A percentile compares a stretch with the other conserved stretches of the same genome.
Evolutionary conservation across 345 rosid species (phyloP).

Genomic region (Salix koriyanagi): DNA sequence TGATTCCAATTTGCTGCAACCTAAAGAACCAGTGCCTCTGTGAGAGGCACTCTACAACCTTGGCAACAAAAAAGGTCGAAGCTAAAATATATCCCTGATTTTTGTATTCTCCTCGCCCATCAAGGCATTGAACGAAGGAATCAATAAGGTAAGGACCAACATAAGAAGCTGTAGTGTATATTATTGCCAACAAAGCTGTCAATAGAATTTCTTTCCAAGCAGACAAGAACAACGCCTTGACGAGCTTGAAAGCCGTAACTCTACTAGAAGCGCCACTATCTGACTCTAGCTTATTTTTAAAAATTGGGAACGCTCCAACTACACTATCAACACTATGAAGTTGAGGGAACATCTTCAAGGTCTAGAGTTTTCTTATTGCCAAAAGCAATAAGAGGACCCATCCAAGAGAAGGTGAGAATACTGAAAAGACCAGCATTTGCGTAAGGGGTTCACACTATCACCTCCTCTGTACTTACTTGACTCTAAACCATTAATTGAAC

Average conservation of each 20-base stretch:
- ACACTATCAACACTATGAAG: conserved; percentile 23
- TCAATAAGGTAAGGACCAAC: conserved; percentile 40
- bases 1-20: conserved; percentile 27
- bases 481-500: neutral
- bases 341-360: conserved; percentile 30
- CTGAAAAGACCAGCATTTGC: conserved; percentile 24
- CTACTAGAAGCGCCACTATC: neutral
- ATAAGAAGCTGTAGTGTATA: conserved; percentile 25
- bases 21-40: conserved; percentile 27
- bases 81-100: conserved; percentile 31
- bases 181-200: conserved; percentile 17
- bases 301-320: conserved; percentile 12
- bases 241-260: conserved; percentile 18
- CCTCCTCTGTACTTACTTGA: conserved; percentile 22
- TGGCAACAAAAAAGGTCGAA: conserved; percentile 23
- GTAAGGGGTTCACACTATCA: conserved; percentile 25
- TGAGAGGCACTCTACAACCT: conserved; percentile 30
- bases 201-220: conserved; percentile 24
- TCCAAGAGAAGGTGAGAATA: conserved; percentile 22
- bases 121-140: conserved; percentile 32
- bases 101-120: conserved; percentile 13
- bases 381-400: conserved; percentile 16
- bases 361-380: conserved; percentile 28
- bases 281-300: conserved; percentile 16
- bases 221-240: conserved; percentile 15